phyloP scores from a whole-genome alignment of 257 asterid genomes.

The Capsicum pubescens region DNA sequence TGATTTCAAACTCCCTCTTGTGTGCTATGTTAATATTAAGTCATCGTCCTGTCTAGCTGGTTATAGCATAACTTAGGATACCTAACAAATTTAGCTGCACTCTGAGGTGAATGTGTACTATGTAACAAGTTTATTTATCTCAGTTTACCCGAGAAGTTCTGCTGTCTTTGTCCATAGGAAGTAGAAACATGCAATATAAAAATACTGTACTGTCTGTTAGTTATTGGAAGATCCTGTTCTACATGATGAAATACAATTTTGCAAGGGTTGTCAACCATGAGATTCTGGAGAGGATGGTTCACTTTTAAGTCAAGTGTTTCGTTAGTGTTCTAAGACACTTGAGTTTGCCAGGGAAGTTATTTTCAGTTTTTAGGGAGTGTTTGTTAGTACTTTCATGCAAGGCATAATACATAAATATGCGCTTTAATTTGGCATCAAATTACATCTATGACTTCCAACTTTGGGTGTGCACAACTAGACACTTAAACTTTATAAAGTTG shows the following conservation, averaged over 20 bases:
- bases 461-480: too few relatives aligned
- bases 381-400: not conserved
- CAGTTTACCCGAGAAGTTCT: not conserved
- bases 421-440: too few relatives aligned
- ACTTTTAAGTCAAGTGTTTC: not conserved
- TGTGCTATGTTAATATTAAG: constrained; percentile 13
- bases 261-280: not conserved
- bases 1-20: not conserved
- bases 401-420: too few relatives aligned
- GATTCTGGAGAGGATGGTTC: not conserved
- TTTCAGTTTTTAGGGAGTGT: not conserved
- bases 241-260: not conserved
- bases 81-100: too few relatives aligned
- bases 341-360: not conserved
- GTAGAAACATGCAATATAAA: constrained; percentile 11
- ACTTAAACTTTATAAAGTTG: too few relatives aligned
- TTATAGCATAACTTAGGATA: not conserved
- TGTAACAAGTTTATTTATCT: not conserved
- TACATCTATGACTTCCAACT: too few relatives aligned
- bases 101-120: not conserved
- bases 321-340: not conserved
- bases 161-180: not conserved
- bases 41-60: not conserved
- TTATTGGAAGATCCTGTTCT: not conserved
- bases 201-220: not conserved